Base-by-base conservation (phyloP, 164 flowering plant genomes). In the Macadamia integrifolia region DNA sequence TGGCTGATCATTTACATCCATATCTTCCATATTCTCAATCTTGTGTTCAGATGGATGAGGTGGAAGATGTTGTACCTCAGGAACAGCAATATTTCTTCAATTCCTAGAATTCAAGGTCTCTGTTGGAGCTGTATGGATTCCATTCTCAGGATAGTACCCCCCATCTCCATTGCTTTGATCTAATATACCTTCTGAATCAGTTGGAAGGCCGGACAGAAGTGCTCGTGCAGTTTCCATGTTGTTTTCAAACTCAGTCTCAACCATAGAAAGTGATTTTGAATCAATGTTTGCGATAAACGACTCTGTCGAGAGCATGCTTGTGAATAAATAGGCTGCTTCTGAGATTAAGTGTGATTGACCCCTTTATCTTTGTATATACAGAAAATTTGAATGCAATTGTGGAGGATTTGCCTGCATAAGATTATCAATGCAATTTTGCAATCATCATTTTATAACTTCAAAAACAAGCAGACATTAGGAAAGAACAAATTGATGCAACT, bases 391-490 rank as follows among this genome's bases (percentile, higher is more conserved):
- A 79, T 91, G 97, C 75, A 93, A 82, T 64, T 91, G 98, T 46
- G 98, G 96, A 66, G 98, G 97, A 74, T 91, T 93, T 68, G 98
- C 98, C 97, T 93, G 84, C 83, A 80, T 17, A 60, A 58, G 1
- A 60, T 49, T 43, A 53, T 17, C 61, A 65, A 52, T 14, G 32
- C 35, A 62, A 59, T 23, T n/a, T 12, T 31, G 61, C 23, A 52
- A 55, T 57, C 11, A 32, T 17, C 17, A 66, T 42, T 9, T 66
- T 18, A 66, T 40, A 55, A 10, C 30, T 9, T 6, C 6, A 12
- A 9, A 23, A 6, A 58, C 9, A 3, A 23, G 23, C 23, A 23
- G 23, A 23, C 23, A 23, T 23, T 23, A 23, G 23, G 23, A 23
- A 23, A 23, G 23, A 23, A 23, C 23, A 23, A 23, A 23, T 23